Base-by-base conservation (phyloP, 1,284 basidiomycete genomes). In the Hymenochaete sp. region DNA sequence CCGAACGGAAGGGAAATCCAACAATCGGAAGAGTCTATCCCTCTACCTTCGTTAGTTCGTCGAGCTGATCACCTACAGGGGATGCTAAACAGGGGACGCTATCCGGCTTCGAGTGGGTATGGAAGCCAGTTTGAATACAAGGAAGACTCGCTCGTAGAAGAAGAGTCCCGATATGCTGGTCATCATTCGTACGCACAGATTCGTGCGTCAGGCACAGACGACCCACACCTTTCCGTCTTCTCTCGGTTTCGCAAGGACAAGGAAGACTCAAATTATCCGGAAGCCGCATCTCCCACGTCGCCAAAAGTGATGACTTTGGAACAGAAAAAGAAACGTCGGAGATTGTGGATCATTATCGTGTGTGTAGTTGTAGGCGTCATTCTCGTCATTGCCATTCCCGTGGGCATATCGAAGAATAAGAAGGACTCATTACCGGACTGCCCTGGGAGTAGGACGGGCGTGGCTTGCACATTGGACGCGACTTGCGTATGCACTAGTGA, bases 401-500 rank as follows among this genome's bases (percentile, higher is more conserved):
- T 71, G 2, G 72, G 68, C 11, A 60, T 72, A 25, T 60, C 63
- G 11, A 47, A 64, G 32, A 60, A 54, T 44, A 56, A 50, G 53
- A 67, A 54, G 45, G 24, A 24, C 27, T 7, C 10, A 6, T n/a
- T 16, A 2, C 49, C 57, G 25, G 57, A 43, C 24, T 79, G 76
- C 53, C 38, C 62, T 4, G 63, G 56, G 8, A 67, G 68, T 49
- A 48, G 67, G 14, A 66, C 69, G 1, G 79, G 79, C 19, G 61
- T 60, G 13, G 53, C 63, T 11, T 82, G 79, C 56, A 69, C 70
- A 56, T 62, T 82, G 13, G 79, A 79, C 62, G 67, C 77, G 3
- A 74, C 75, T 0, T 82, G 79, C 56, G 65, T 73, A 27, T 82
- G 79, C 53, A 73, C 75, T 5, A 68, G 72, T 1, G 59, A 59